Evolutionary conservation across 2,329 filamentous ascomycete genomes (phyloP).

Genomic region (Knufia fluminis): DNA sequence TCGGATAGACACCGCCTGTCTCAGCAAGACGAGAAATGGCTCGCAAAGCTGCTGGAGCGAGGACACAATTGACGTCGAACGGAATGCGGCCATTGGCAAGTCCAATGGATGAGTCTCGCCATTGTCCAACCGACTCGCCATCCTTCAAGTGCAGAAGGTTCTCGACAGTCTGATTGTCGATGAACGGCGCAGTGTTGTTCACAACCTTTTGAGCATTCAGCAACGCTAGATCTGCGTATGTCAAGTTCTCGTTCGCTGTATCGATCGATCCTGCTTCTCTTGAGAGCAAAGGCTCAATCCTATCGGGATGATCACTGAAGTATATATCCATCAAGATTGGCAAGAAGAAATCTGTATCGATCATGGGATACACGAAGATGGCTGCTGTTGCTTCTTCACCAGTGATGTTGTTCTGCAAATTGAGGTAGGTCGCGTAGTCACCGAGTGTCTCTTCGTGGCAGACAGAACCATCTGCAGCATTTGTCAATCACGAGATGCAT

Average conservation of each 20-base stretch:
- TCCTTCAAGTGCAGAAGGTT: conserved; percentile 53
- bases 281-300: conserved; percentile 29
- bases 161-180: conserved; percentile 38
- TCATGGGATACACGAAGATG: conserved; percentile 50
- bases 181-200: conserved; percentile 46
- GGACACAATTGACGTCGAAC: conserved; percentile 55
- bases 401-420: conserved; percentile 44
- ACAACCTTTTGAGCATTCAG: conserved; percentile 51
- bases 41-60: conserved; percentile 52
- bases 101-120: conserved; percentile 53
- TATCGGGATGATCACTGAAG: conserved; percentile 41
- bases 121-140: conserved; percentile 49
- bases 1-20: conserved; percentile 42
- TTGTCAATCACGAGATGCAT: background rate
- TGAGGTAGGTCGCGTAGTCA: conserved; percentile 55
- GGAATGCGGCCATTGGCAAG: conserved; percentile 55
- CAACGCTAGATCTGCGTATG: conserved; percentile 44
- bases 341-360: conserved; percentile 55
- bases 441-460: conserved; percentile 59
- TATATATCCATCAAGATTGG: conserved; percentile 51
- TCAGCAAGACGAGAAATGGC: conserved; percentile 46
- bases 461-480: conserved; percentile 43
- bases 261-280: conserved; percentile 41
- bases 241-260: conserved; percentile 43
- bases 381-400: conserved; percentile 39